Evolutionary conservation across 345 rosid species (phyloP).

Genomic region (Balakata baccata): DNA sequence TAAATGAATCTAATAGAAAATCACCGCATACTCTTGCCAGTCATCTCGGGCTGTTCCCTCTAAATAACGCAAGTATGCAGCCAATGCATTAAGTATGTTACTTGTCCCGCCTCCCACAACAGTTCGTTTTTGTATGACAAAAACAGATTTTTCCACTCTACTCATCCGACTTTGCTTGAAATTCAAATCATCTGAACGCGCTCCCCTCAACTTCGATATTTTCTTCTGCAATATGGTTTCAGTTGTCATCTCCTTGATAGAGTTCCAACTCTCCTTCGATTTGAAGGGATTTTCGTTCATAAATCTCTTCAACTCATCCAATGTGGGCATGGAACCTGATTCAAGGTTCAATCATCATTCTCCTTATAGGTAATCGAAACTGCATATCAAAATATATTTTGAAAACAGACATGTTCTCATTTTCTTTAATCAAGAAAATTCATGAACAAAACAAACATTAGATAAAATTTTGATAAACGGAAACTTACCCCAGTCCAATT

Average conservation of each 20-base stretch:
- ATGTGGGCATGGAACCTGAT: constrained; percentile 73
- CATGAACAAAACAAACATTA: constrained; percentile 6
- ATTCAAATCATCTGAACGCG: constrained; percentile 17
- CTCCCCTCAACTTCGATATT: constrained; percentile 29
- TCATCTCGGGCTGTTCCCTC: constrained; percentile 84
- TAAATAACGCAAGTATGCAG: constrained; percentile 77
- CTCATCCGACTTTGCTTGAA: constrained; percentile 27
- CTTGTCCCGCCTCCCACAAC: constrained; percentile 71
- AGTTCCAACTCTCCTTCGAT: constrained; percentile 43
- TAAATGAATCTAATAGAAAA: background rate
- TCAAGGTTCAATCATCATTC: constrained; percentile 37
- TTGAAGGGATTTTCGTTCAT: constrained; percentile 38
- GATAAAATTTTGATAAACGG: background rate
- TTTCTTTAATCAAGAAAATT: background rate
- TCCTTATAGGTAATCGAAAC: constrained; percentile 24
- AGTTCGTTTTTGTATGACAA: constrained; percentile 48
- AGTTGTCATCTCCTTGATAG: constrained; percentile 45
- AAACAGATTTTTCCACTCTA: constrained; percentile 52
- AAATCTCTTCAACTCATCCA: constrained; percentile 58
- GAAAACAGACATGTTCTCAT: background rate
- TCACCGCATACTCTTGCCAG: constrained; percentile 81
- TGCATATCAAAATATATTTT: constrained; percentile 14
- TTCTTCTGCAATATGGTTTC: constrained; percentile 46
- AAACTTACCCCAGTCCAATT: constrained; percentile 73
- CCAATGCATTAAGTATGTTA: constrained; percentile 56